Conservation (phyloP, 2,329 filamentous ascomycete species). For the Byssochlamys sp. region DNA sequence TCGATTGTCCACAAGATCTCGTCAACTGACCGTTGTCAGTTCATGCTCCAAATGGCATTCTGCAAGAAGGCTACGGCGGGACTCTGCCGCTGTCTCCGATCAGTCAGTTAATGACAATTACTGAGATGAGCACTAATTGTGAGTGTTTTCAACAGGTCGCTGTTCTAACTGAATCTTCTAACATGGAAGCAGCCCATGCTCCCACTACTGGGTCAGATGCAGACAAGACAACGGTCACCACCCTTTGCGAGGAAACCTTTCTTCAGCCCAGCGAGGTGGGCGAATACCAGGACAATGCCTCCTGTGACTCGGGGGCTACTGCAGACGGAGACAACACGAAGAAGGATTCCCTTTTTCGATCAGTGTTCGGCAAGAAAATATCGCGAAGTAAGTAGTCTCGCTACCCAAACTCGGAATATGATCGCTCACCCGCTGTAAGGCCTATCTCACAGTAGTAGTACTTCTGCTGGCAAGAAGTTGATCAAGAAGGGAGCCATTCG, state of each 20-base stretch:
- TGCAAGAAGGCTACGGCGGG: slow-evolving; percentile 9
- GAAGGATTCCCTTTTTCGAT: slow-evolving; percentile 16
- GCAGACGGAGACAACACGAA: slow-evolving; percentile 2
- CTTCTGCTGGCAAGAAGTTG: slow-evolving; percentile 15
- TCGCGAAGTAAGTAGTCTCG: slow-evolving; percentile 12
- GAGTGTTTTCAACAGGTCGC: neutral
- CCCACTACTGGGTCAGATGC: neutral
- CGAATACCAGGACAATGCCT: slow-evolving; percentile 7
- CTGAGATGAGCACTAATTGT: slow-evolving; percentile 6
- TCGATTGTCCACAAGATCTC: too few species aligned
- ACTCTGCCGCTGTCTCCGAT: slow-evolving; percentile 1
- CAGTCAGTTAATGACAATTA: slow-evolving; percentile 6
- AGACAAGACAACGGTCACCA: slow-evolving; percentile 7
- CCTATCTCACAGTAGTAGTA: slow-evolving; percentile 15
- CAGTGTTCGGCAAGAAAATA: slow-evolving; percentile 16
- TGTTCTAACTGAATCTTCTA: too few species aligned
- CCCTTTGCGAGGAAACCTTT: slow-evolving; percentile 15
- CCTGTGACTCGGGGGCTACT: slow-evolving; percentile 5
- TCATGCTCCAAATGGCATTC: slow-evolving; percentile 17
- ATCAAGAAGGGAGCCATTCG: slow-evolving; percentile 19
- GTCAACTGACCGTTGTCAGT: slow-evolving; percentile 10
- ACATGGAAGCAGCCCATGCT: slow-evolving; percentile 2
- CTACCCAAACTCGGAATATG: neutral
- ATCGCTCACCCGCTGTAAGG: slow-evolving; percentile 9
- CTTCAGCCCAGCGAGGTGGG: slow-evolving; percentile 5